Evolutionary conservation across 2,329 filamentous ascomycete species (phyloP), one percentile per base, ranked within the genome.

Genomic region (Davidsoniella australis): DNA sequence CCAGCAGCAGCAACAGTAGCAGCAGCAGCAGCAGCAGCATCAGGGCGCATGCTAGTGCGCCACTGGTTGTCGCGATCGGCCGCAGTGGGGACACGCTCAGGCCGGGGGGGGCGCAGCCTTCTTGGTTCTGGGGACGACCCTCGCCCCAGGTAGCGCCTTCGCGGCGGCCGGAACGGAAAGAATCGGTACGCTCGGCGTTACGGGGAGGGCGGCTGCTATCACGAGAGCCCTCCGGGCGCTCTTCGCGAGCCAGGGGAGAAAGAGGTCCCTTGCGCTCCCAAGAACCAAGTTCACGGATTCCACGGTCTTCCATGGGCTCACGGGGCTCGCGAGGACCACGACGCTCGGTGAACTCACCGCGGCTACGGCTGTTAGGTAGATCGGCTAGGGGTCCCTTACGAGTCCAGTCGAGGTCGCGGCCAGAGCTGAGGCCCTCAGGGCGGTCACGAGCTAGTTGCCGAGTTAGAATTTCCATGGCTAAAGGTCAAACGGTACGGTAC

Each of bases 231-330:
- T 65, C 62, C 17, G 62, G 57, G 50, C 69, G 68, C 55, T 79
- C 74, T 42, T 67, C 56, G 52, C 68, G 73, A 47, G 70, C 70
- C 56, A 68, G 71, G 18, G 89, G 85, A 40, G 89, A 85, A 50
- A 96, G 72, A 37, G 91, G 91, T 10, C 91, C 91, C 62, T 85
- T 91, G 58, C 91, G 84, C 66, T 95, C 89, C 91, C 91, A 98
- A 65, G 86, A 93, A 57, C 77, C 75, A 56, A 91, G 82, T 62
- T 93, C 85, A 51, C 85, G 80, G 50, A 78, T 66, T 63, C 85
- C 88, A 56, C 82, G 82, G 62, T 89, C 85, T 54, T 82, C 76
- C 54, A 73, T 70, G 55, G 77, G 76, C 53, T 57, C 56, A 17
- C 56, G 56, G 43, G 78, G 75, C 56, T 83, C 82, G 57, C 83